These are phyloP conservation scores for Elsinoe batatas DNA, from an alignment of 2,329 filamentous ascomycete genomes.

Conservation along the genomic window DNA sequence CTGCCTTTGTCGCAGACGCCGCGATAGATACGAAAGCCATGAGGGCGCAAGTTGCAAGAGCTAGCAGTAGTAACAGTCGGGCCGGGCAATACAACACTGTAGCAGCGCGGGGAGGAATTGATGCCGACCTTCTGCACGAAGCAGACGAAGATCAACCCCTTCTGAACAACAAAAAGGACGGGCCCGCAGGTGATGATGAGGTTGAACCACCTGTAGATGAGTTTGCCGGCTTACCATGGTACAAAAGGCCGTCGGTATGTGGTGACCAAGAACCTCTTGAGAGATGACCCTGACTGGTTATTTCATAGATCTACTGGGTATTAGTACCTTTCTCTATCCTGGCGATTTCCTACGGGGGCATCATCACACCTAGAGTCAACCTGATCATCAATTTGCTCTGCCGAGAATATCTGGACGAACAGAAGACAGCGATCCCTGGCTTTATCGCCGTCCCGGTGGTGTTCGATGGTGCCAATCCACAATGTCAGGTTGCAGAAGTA, in stretches of 20 bases:
- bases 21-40: constrained; percentile 21
- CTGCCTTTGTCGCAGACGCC: constrained; percentile 26
- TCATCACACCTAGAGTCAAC: constrained; percentile 78
- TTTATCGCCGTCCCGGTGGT: constrained; percentile 55
- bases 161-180: constrained; percentile 17
- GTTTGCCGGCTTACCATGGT: constrained; percentile 53
- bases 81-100: constrained; percentile 15
- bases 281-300: not conserved
- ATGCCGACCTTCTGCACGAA: constrained; percentile 13
- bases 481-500: constrained; percentile 72
- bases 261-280: not conserved
- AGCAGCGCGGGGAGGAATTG: constrained; percentile 16
- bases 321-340: constrained; percentile 71
- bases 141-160: constrained; percentile 21
- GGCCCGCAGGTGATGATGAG: constrained; percentile 19
- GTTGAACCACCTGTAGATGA: constrained; percentile 31
- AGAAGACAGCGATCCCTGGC: constrained; percentile 47
- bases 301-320: constrained; percentile 64
- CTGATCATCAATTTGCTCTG: constrained; percentile 78
- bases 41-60: not conserved
- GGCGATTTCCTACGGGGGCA: constrained; percentile 75
- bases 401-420: constrained; percentile 66
- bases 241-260: constrained; percentile 42
- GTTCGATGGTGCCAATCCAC: constrained; percentile 58
- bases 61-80: constrained; percentile 5